Conservation (phyloP, 495 filamentous ascomycete genomes). For the Hypoxylon fuscum region DNA sequence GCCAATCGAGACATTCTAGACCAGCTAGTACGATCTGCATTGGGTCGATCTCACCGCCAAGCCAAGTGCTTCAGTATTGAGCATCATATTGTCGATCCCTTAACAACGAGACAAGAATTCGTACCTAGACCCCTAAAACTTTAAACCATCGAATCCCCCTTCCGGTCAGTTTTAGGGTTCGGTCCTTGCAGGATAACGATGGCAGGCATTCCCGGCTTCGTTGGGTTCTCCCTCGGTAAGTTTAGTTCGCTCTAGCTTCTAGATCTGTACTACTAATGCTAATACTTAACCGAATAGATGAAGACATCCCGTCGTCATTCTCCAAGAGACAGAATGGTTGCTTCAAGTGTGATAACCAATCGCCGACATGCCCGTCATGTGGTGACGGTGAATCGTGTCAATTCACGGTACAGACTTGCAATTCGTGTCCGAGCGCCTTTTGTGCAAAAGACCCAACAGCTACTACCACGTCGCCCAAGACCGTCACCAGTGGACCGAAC, state of each 20-base stretch:
- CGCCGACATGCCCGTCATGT: conserved; percentile 64
- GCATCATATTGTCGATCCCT: conserved; percentile 38
- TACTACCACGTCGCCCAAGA: conserved; percentile 22
- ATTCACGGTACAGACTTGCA: conserved; percentile 48
- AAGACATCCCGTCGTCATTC: conserved; percentile 33
- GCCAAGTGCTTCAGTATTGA: conserved; percentile 21
- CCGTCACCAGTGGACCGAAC: conserved; percentile 64
- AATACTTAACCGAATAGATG: conserved; percentile 34
- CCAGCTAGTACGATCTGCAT: conserved; percentile 33
- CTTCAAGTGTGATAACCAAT: conserved; percentile 37
- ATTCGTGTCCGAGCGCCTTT: conserved; percentile 49
- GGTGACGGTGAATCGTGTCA: conserved; percentile 44
- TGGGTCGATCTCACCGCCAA: conserved; percentile 39
- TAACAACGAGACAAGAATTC: conserved; percentile 17
- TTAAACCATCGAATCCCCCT: background rate
- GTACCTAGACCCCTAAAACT: conserved; percentile 20
- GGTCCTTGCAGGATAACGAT: conserved; percentile 22
- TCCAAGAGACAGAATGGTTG: conserved; percentile 44
- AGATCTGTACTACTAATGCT: conserved; percentile 18
- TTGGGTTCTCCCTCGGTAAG: conserved; percentile 44
- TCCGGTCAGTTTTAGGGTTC: conserved; percentile 1
- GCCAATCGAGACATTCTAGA: conserved; percentile 26
- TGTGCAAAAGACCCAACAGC: conserved; percentile 48
- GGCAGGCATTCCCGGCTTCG: conserved; percentile 45
- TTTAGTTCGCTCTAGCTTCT: conserved; percentile 6